phyloP scores from a whole-genome alignment of 1,284 basidiomycete genomes.

The Vanrija humicola region DNA sequence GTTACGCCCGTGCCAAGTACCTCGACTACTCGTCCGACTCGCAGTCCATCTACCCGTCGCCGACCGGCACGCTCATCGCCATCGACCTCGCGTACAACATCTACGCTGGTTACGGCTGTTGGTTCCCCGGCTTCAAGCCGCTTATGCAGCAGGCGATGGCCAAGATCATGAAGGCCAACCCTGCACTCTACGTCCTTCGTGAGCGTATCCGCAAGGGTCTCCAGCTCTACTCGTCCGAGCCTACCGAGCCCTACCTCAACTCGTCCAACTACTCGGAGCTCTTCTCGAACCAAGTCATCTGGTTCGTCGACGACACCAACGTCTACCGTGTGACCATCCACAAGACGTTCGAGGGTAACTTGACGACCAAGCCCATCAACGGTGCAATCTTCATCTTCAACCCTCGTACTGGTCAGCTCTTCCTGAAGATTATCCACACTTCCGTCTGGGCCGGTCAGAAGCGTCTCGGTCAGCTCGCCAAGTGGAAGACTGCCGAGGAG shows the following conservation, averaged over 20 bases:
- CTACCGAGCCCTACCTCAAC: constrained; percentile 98
- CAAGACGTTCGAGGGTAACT: constrained; percentile 99
- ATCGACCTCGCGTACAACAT: constrained; percentile 96
- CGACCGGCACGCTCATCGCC: constrained; percentile 96
- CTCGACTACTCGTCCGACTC: constrained; percentile 76
- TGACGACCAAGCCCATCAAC: constrained; percentile 99
- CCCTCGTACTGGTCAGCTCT: constrained; percentile 94
- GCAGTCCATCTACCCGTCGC: constrained; percentile 97
- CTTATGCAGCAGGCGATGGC: constrained; percentile 98
- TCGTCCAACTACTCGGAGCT: constrained; percentile 84
- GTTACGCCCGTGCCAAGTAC: constrained; percentile 97
- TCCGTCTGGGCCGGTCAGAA: constrained; percentile 99
- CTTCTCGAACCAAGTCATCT: constrained; percentile 99
- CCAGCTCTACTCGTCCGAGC: constrained; percentile 97
- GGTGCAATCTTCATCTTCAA: constrained; percentile 99
- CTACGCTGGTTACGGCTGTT: constrained; percentile 98
- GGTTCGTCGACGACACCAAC: constrained; percentile 99
- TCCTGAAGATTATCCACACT: constrained; percentile 99
- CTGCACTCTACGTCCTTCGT: constrained; percentile 94
- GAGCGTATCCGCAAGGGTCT: constrained; percentile 98
- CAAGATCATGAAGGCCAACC: constrained; percentile 83
- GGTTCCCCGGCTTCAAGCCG: constrained; percentile 99
- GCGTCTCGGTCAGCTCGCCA: constrained; percentile 97
- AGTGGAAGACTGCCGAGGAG: constrained; percentile 98
- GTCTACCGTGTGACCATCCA: constrained; percentile 99